Evolutionary conservation across 495 filamentous ascomycete species (phyloP).

Genomic region (Daldinia decipiens): DNA sequence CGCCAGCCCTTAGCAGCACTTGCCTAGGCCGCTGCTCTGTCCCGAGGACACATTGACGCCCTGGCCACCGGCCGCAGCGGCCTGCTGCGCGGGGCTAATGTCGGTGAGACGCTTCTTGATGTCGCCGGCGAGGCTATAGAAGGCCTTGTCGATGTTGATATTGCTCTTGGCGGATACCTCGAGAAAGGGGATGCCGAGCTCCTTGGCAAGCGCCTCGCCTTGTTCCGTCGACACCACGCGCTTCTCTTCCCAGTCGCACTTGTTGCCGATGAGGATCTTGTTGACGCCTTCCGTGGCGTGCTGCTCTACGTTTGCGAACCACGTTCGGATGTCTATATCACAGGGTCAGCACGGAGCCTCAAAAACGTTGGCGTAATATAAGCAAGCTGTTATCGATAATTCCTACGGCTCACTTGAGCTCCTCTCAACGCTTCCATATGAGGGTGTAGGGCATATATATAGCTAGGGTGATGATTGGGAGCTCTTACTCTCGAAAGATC

Average conservation of each 20-base stretch:
- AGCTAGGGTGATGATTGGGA: neutral
- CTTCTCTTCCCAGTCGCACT: conserved; percentile 99
- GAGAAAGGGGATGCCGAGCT: conserved; percentile 97
- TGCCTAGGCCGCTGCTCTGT: conserved; percentile 69
- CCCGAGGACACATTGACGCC: conserved; percentile 73
- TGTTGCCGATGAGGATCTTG: conserved; percentile 99
- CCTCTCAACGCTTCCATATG: neutral
- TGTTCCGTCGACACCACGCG: conserved; percentile 90
- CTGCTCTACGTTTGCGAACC: conserved; percentile 99
- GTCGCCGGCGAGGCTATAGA: conserved; percentile 92
- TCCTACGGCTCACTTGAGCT: conserved; percentile 13
- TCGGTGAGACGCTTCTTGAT: conserved; percentile 97
- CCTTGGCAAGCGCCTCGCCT: conserved; percentile 92
- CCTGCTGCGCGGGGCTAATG: conserved; percentile 80
- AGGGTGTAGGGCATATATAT: neutral
- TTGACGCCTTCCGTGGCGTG: conserved; percentile 99
- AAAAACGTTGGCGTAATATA: neutral
- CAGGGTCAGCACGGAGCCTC: conserved; percentile 30
- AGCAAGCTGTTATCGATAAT: conserved; percentile 5
- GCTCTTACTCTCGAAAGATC: conserved; percentile 91
- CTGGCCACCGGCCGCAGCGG: conserved; percentile 59
- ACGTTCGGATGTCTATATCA: conserved; percentile 89
- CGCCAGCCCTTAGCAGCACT: conserved; percentile 77
- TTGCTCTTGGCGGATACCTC: conserved; percentile 98
- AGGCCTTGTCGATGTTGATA: conserved; percentile 99